These are phyloP conservation scores for Thoreauomyces humboldtii DNA, from an alignment of 192 early-diverging fungal species.

Conservation along the genomic window DNA sequence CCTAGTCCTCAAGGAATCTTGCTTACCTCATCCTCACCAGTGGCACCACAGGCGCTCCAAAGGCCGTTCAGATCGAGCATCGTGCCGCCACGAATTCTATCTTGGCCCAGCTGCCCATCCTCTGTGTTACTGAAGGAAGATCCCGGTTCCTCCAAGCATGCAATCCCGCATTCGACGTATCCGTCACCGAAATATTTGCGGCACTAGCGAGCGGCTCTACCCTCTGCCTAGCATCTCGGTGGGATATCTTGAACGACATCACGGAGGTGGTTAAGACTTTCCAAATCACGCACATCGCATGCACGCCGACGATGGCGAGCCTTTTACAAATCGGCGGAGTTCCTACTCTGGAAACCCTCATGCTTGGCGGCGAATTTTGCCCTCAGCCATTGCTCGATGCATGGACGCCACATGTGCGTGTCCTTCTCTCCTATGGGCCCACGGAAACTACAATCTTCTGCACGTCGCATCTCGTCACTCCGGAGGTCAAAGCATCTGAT, in stretches of 20 bases:
- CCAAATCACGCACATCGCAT: neutral
- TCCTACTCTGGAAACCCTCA: neutral
- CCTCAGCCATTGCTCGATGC: neutral
- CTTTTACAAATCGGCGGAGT: neutral
- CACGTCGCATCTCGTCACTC: neutral
- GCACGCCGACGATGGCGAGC: neutral
- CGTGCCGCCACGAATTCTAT: neutral
- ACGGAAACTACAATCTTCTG: conserved; percentile 31
- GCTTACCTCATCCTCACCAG: conserved; percentile 44
- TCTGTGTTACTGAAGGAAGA: too few relatives aligned
- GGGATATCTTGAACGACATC: neutral
- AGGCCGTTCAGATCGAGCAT: conserved; percentile 32
- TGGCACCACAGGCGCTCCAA: conserved; percentile 41
- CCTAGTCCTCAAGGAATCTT: too few relatives aligned
- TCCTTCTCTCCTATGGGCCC: conserved; percentile 18
- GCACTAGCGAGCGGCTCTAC: conserved; percentile 9
- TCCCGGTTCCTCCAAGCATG: too few relatives aligned
- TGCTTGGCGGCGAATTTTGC: conserved; percentile 13
- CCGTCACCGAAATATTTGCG: neutral
- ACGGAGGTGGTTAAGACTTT: neutral
- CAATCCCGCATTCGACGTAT: conserved; percentile 15
- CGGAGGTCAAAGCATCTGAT: too few relatives aligned
- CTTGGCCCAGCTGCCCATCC: neutral
- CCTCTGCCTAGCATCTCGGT: neutral
- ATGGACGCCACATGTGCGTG: conserved; percentile 11